Conservation (phyloP, 495 filamentous ascomycete genomes). For the Penicillium pancosmium region DNA sequence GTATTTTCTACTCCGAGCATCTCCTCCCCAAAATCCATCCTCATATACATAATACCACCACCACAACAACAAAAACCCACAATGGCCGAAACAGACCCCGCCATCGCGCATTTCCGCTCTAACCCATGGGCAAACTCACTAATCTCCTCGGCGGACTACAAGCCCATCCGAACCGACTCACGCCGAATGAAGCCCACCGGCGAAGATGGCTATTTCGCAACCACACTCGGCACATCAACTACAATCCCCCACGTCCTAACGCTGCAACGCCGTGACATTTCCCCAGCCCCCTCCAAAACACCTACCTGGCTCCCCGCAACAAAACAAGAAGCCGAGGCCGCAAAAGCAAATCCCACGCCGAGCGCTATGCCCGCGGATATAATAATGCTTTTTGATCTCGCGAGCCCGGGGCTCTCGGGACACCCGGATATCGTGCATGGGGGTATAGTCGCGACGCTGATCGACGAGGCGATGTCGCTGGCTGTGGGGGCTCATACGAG, state of each 20-base stretch:
- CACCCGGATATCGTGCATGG: slow-evolving; percentile 46
- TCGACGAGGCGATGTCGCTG: slow-evolving; percentile 63
- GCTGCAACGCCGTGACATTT: slow-evolving; percentile 34
- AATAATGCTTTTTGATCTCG: slow-evolving; percentile 39
- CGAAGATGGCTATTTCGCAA: slow-evolving; percentile 45
- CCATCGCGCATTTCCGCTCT: slow-evolving; percentile 28
- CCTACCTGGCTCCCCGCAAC: slow-evolving; percentile 40
- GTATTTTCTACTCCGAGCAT: background rate
- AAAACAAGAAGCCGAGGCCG: slow-evolving; percentile 30
- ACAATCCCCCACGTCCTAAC: slow-evolving; percentile 47
- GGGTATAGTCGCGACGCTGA: slow-evolving; percentile 65
- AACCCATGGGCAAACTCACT: slow-evolving; percentile 32
- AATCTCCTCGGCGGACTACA: slow-evolving; percentile 35
- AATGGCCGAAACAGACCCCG: slow-evolving; percentile 26
- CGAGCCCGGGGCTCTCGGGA: slow-evolving; percentile 39
- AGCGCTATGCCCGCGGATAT: slow-evolving; percentile 37
- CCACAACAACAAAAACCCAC: background rate
- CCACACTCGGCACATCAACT: slow-evolving; percentile 34
- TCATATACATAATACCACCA: background rate
- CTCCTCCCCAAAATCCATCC: background rate
- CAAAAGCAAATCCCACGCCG: slow-evolving; percentile 21
- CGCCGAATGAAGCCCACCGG: slow-evolving; percentile 40
- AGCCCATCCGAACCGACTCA: slow-evolving; percentile 39
- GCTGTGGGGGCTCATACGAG: slow-evolving; percentile 37
- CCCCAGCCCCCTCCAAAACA: slow-evolving; percentile 21